These are phyloP conservation scores for Tulasnella sp. DNA, from an alignment of 768 basidiomycete species.

Conservation along the genomic window DNA sequence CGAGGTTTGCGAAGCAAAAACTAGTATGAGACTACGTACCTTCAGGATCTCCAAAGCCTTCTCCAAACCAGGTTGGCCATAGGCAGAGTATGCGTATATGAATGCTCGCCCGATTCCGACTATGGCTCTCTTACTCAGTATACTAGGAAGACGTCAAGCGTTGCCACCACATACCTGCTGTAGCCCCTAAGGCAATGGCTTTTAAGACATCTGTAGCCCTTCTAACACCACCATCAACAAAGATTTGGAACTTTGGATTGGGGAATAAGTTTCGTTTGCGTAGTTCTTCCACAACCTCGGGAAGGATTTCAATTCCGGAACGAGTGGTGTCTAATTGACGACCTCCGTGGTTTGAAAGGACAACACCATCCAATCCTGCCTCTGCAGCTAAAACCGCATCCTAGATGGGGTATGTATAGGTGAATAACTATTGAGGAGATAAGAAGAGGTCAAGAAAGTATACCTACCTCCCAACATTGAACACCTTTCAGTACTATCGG, in stretches of 20 bases:
- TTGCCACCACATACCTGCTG: slow-evolving; percentile 35
- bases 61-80: slow-evolving; percentile 66
- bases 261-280: slow-evolving; percentile 56
- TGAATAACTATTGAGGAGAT: too few species aligned
- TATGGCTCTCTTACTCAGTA: slow-evolving; percentile 18
- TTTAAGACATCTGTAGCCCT: slow-evolving; percentile 84
- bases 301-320: slow-evolving; percentile 81
- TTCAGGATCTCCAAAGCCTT: slow-evolving; percentile 66
- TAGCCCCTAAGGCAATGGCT: slow-evolving; percentile 79
- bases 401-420: slow-evolving; percentile 23
- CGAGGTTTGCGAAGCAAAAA: neutral
- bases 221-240: slow-evolving; percentile 89
- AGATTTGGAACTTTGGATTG: slow-evolving; percentile 59
- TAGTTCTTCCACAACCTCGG: slow-evolving; percentile 66
- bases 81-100: slow-evolving; percentile 77
- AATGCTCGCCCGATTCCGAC: slow-evolving; percentile 81
- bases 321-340: slow-evolving; percentile 68
- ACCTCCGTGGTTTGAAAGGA: slow-evolving; percentile 80
- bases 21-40: slow-evolving; percentile 29
- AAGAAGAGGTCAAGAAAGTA: neutral
- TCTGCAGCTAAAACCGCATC: slow-evolving; percentile 82
- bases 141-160: neutral
- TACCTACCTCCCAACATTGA: slow-evolving; percentile 59
- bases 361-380: slow-evolving; percentile 54
- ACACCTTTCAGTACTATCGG: slow-evolving; percentile 86